Evolutionary conservation across 2,329 filamentous ascomycete species (phyloP).

Genomic region (Pseudopithomyces maydicus): DNA sequence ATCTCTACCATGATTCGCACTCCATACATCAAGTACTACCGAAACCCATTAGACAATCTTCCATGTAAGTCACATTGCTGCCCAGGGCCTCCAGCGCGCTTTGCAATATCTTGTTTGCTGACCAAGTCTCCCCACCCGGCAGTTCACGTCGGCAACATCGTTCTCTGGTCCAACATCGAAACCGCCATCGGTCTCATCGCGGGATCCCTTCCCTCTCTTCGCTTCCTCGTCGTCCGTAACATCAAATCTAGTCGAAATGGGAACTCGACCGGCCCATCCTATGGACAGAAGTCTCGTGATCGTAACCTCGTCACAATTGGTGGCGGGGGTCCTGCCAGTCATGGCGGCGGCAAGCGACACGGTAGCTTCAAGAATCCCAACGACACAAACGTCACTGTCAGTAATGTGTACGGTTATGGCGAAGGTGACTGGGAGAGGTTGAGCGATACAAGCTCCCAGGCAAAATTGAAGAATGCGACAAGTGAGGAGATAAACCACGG

Average conservation of each 20-base stretch:
- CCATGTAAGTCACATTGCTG: neutral
- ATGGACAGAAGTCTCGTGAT: neutral
- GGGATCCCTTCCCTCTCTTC: neutral
- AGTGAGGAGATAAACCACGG: neutral
- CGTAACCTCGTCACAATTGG: neutral
- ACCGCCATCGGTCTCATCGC: neutral
- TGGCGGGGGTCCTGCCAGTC: neutral
- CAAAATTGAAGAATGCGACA: neutral
- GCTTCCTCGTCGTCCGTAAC: neutral
- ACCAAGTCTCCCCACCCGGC: neutral
- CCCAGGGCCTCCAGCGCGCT: neutral
- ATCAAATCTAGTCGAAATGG: neutral
- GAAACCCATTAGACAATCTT: neutral
- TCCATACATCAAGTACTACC: neutral
- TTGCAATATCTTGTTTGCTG: neutral
- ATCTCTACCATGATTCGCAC: neutral
- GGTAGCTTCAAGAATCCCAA: neutral
- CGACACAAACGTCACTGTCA: neutral
- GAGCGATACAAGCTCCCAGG: neutral
- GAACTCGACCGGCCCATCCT: neutral
- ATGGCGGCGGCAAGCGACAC: neutral
- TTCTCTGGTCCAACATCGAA: neutral
- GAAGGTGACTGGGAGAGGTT: neutral
- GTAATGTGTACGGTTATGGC: neutral
- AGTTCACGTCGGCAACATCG: neutral